Evolutionary conservation across 352 stramenopile species (phyloP), one percentile per base, ranked within the genome.

Genomic region (Phytophthora macrochlamydospora): DNA sequence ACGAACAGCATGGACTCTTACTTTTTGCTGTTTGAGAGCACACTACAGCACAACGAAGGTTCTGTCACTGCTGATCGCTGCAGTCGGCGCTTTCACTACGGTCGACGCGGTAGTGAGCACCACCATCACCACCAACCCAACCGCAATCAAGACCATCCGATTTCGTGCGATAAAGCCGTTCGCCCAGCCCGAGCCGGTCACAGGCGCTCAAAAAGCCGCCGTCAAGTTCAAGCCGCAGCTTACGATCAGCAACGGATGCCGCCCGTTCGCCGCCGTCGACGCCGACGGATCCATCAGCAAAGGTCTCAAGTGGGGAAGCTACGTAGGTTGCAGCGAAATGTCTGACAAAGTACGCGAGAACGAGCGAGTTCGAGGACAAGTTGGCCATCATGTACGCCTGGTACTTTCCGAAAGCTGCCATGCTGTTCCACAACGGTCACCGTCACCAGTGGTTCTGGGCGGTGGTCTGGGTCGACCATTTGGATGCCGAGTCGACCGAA

Each of bases 401-500:
- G 72, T 80, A 80, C 55, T 69, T 80, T 33, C 69, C 69, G 1
- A 81, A 81, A 59, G 70, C 43, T 53, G 64, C 58, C 42, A 62
- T 59, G 44, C 63, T 42, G 18, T 53, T 64, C 8, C 30, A 40
- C 7, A 33, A 72, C 8, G 69, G 69, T 5, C 63, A 76, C 52
- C 75, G 71, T 11, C 71, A 78, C 33, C 62, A 71, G 18, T 83
- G 75, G 75, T 58, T 76, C 56, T 59, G 65, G 37, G 64, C 71
- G n/a, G 60, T 83, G 2, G 75, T 83, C 4, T 78, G 75, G 75
- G 73, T 83, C 44, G 67, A 75, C 65, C 69, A 30, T 43, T 58
- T 5, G 29, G 28, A 24, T 24, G 18, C 18, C 3, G n/a, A 48
- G 1, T 73, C 65, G 35, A 56, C 64, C 3, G 69, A 49, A n/a